Evolutionary conservation across 495 filamentous ascomycete species (phyloP).

Genomic region (Talaromyces liani): DNA sequence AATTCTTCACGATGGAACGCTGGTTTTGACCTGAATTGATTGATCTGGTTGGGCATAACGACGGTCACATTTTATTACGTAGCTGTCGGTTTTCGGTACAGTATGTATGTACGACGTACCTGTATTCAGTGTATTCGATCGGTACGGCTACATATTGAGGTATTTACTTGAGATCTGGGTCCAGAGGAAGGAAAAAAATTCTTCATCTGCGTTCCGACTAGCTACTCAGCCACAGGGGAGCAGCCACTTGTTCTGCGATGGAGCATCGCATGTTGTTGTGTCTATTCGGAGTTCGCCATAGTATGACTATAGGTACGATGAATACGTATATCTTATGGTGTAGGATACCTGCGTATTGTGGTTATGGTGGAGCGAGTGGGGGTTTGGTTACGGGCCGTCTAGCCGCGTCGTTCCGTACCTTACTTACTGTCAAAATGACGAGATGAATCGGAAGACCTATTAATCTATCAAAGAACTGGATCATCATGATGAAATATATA

Average conservation of each 20-base stretch:
- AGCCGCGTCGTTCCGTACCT: background rate
- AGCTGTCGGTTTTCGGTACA: background rate
- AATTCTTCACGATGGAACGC: background rate
- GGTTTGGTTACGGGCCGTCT: background rate
- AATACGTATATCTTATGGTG: background rate
- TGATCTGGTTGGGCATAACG: background rate
- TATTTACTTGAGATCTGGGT: background rate
- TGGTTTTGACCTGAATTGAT: background rate
- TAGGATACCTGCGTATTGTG: background rate
- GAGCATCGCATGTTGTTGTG: background rate
- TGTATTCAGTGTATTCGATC: background rate
- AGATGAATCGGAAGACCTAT: background rate
- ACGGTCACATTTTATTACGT: background rate
- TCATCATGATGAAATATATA: background rate
- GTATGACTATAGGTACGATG: background rate
- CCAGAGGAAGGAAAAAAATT: background rate
- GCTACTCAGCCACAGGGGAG: background rate
- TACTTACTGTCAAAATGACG: background rate
- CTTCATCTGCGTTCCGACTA: background rate
- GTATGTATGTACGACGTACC: background rate
- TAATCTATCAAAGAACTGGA: background rate
- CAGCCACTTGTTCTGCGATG: background rate
- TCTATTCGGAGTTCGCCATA: background rate
- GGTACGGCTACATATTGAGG: background rate
- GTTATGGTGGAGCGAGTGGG: background rate